Evolutionary conservation across 805 yeast genomes (phyloP).

Genomic region (Naumovozyma baii): DNA sequence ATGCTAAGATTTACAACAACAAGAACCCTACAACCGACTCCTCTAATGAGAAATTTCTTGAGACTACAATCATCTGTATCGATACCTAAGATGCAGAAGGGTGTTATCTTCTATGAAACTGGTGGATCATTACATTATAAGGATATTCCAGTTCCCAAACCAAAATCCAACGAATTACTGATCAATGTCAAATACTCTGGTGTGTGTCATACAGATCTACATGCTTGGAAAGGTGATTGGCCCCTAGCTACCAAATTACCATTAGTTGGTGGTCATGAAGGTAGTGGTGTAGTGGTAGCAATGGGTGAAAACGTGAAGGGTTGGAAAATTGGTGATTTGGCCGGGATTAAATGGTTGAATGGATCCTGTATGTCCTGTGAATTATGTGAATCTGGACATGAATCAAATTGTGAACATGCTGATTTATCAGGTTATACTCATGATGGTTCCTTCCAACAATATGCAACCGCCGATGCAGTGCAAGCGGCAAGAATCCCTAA

Average conservation of each 20-base stretch:
- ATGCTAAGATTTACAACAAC: slow-evolving; percentile 11
- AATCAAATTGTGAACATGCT: slow-evolving; percentile 43
- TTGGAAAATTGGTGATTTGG: slow-evolving; percentile 50
- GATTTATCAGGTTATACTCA: slow-evolving; percentile 49
- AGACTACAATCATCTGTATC: slow-evolving; percentile 19
- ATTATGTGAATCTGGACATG: slow-evolving; percentile 42
- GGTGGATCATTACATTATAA: slow-evolving; percentile 41
- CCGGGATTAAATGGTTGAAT: slow-evolving; percentile 58
- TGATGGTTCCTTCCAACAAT: slow-evolving; percentile 77
- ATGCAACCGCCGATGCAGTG: slow-evolving; percentile 76
- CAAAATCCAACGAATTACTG: slow-evolving; percentile 47
- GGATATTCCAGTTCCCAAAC: slow-evolving; percentile 48
- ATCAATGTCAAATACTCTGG: slow-evolving; percentile 55
- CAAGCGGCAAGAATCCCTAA: slow-evolving; percentile 76
- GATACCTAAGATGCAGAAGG: slow-evolving; percentile 44
- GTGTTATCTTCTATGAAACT: slow-evolving; percentile 41
- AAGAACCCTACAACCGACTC: neutral
- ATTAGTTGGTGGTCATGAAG: slow-evolving; percentile 59
- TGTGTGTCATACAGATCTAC: slow-evolving; percentile 58
- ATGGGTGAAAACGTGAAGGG: slow-evolving; percentile 46
- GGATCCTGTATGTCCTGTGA: slow-evolving; percentile 55
- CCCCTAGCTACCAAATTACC: slow-evolving; percentile 48
- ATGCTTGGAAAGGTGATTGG: slow-evolving; percentile 65
- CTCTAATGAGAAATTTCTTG: slow-evolving; percentile 4
- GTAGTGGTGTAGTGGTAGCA: slow-evolving; percentile 57